Percentiles rank a stretch among this genome's conserved stretches.
Conservation (phyloP, 2,329 filamentous ascomycete species). For the Cryphonectria radicalis region DNA sequence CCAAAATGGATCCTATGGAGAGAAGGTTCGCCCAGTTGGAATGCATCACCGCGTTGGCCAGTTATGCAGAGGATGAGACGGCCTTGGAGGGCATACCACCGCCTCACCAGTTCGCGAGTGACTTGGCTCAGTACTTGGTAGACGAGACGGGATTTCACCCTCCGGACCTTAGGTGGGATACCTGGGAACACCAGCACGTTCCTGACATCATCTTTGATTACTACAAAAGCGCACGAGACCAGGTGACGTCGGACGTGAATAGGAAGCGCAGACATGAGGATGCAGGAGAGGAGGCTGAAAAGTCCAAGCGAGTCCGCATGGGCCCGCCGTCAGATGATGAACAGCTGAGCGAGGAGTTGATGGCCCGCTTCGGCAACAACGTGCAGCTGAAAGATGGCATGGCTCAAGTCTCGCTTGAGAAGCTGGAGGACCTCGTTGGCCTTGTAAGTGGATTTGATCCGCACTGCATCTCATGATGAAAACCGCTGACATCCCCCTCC, state of each 20-base stretch:
- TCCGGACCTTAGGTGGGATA: constrained; percentile 24
- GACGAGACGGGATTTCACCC: constrained; percentile 27
- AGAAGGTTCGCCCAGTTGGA: constrained; percentile 44
- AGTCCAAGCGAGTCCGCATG: constrained; percentile 39
- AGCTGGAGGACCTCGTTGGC: constrained; percentile 45
- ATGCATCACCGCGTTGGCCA: constrained; percentile 42
- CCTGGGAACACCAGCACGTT: constrained; percentile 52
- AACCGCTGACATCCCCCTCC: constrained; percentile 27
- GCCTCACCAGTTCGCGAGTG: constrained; percentile 52
- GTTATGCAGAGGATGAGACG: constrained; percentile 36
- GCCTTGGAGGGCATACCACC: constrained; percentile 36
- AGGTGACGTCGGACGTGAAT: constrained; percentile 33
- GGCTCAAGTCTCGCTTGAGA: constrained; percentile 34
- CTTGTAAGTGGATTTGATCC: constrained; percentile 38
- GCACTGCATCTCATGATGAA: background rate
- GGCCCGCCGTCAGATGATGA: constrained; percentile 32
- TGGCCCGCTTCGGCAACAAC: constrained; percentile 36
- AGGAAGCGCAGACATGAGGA: constrained; percentile 55
- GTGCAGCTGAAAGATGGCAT: constrained; percentile 25
- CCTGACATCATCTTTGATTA: constrained; percentile 54
- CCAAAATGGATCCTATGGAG: constrained; percentile 47
- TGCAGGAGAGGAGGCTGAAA: constrained; percentile 36
- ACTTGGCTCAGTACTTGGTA: constrained; percentile 41
- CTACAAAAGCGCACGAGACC: constrained; percentile 47
- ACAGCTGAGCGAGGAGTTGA: constrained; percentile 39